Evolutionary conservation across 2,329 filamentous ascomycete species (phyloP), one percentile per base, ranked within the genome.

Genomic region (Cordyceps javanica): DNA sequence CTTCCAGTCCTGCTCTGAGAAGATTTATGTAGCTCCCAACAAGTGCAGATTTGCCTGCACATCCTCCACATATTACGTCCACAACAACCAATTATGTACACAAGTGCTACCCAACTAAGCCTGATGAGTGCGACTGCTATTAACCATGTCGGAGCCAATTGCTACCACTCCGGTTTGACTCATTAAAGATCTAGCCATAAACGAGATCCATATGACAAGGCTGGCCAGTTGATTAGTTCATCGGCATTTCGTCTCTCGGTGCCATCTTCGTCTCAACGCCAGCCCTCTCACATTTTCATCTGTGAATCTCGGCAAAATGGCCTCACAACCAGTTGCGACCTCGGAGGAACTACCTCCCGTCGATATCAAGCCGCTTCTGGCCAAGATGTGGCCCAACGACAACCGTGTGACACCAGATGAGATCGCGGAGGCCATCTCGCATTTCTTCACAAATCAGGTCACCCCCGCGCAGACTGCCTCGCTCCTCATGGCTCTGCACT

Each of bases 381-480:
- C 85, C 67, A 83, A 88, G 59, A 78, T 93, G 44, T 91, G 88
- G 87, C 87, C 82, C 30, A 67, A 77, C 42, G 63, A 68, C 73
- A 60, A 73, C 67, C 69, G 73, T 16, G 87, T 92, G 57, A 84
- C 85, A 16, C 85, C 92, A 13, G 78, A 83, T 52, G 91, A 97
- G 70, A 94, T 99, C 70, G 91, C 93, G 60, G 81, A 87, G n/a
- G 92, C 93, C 55, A 87, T 97, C 65, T 87, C 90, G 5, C 81
- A 93, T 68, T 95, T 97, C 69, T 97, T 97, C 73, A 92, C 91
- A 59, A 88, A 97, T 74, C 85, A 86, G 63, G 79, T 97, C 19
- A 93, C 90, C n/a, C 87, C 90, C 39, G 89, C 92, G 9, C 94
- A 97, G 71, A 89, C 89, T 1, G 89, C 90, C 55, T 89, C 92